phyloP scores from a whole-genome alignment of 352 stramenopile genomes.

The Pythium phragmitis region DNA sequence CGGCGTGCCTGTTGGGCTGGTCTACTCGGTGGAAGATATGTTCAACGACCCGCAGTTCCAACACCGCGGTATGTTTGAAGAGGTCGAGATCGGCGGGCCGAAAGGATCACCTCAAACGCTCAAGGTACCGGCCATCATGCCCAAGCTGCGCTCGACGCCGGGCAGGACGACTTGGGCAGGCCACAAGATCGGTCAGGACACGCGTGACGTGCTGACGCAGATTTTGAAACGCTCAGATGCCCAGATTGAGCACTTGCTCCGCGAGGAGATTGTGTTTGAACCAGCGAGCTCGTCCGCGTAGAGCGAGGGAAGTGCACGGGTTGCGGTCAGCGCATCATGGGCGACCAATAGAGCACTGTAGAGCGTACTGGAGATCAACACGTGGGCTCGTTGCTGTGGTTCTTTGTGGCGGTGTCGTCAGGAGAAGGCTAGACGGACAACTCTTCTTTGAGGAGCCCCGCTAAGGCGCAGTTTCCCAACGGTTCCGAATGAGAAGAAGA shows the following conservation, averaged over 20 bases:
- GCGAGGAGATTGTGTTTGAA: slow-evolving; percentile 72
- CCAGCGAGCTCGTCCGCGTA: slow-evolving; percentile 7
- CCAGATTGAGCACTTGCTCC: slow-evolving; percentile 56
- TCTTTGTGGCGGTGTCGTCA: too few relatives aligned
- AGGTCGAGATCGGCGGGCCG: slow-evolving; percentile 43
- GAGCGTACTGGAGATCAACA: background rate
- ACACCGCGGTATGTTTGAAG: slow-evolving; percentile 77
- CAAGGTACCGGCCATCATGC: slow-evolving; percentile 75
- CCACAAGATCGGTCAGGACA: slow-evolving; percentile 71
- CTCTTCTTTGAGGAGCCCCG: too few relatives aligned
- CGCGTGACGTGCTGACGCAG: slow-evolving; percentile 50
- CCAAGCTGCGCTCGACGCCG: slow-evolving; percentile 63
- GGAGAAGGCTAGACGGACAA: too few relatives aligned
- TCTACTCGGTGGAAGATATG: slow-evolving; percentile 86
- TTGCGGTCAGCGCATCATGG: background rate
- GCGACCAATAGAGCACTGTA: background rate
- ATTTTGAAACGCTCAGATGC: slow-evolving; percentile 52
- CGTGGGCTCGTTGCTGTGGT: too few relatives aligned
- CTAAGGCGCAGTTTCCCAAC: too few relatives aligned
- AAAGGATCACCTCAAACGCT: slow-evolving; percentile 28
- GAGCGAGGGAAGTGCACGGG: background rate
- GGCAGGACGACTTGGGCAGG: slow-evolving; percentile 64
- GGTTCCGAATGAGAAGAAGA: too few relatives aligned
- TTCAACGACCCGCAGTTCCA: slow-evolving; percentile 65
- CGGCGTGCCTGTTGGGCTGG: slow-evolving; percentile 58